phyloP scores from a whole-genome alignment of 257 asterid genomes.

The Oldenlandia corymbosa region DNA sequence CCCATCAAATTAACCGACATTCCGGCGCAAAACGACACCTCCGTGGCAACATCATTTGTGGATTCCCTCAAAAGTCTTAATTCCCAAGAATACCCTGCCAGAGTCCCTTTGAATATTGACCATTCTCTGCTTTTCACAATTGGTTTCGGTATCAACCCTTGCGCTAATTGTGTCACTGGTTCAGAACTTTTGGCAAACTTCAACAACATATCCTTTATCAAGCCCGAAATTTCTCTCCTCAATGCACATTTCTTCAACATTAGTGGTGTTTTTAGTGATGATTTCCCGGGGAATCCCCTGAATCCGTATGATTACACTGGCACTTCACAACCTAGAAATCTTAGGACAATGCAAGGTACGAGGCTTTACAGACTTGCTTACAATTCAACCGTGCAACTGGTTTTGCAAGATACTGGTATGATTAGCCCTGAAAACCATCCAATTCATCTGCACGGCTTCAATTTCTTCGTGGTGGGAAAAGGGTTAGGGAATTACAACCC shows the following conservation, averaged over 20 bases:
- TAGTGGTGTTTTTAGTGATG: constrained; percentile 46
- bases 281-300: constrained; percentile 46
- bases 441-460: constrained; percentile 53
- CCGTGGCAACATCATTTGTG: constrained; percentile 27
- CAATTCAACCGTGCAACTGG: constrained; percentile 44
- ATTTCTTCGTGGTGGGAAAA: constrained; percentile 49
- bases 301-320: constrained; percentile 43
- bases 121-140: constrained; percentile 47
- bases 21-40: constrained; percentile 43
- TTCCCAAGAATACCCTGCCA: constrained; percentile 38
- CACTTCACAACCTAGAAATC: constrained; percentile 35
- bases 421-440: constrained; percentile 50
- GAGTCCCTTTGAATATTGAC: constrained; percentile 34
- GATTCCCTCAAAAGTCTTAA: constrained; percentile 42
- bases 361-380: constrained; percentile 41
- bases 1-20: constrained; percentile 26
- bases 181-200: constrained; percentile 38
- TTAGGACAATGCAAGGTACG: constrained; percentile 42
- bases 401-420: constrained; percentile 55
- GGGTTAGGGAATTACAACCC: constrained; percentile 49
- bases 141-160: constrained; percentile 42
- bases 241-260: constrained; percentile 48
- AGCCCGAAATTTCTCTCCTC: constrained; percentile 45
- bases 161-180: constrained; percentile 31
- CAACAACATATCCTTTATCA: constrained; percentile 45